A percentile compares a stretch with the other conserved stretches of the same genome.
phyloP scores from a whole-genome alignment of 2,329 filamentous ascomycete genomes.

The Cladobotryum mycophilum region DNA sequence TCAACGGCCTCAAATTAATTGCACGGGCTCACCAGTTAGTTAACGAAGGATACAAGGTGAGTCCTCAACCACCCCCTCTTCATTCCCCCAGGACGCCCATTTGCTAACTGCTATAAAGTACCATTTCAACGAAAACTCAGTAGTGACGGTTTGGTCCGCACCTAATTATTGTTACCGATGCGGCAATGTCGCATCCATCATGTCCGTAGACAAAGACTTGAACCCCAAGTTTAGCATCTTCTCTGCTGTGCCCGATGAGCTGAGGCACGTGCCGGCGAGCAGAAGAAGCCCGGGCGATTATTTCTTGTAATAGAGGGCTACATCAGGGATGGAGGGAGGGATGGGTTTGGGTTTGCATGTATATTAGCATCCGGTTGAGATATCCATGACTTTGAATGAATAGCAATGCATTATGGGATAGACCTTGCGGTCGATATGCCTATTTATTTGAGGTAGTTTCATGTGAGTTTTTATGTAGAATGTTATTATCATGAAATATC shows the following conservation, averaged over 20 bases:
- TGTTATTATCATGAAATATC: no score
- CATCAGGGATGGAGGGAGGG: conserved; percentile 20
- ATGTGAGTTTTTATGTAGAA: no score
- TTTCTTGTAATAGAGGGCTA: conserved; percentile 48
- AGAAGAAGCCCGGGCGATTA: conserved; percentile 63
- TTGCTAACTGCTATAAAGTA: conserved; percentile 49
- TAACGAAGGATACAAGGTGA: conserved; percentile 94
- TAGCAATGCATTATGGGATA: conserved; percentile 14
- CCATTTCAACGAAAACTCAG: conserved; percentile 90
- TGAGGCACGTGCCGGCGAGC: conserved; percentile 70
- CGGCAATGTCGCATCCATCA: conserved; percentile 94
- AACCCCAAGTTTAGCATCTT: conserved; percentile 91
- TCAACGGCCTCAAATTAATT: conserved; percentile 94
- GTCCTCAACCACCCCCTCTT: conserved; percentile 6
- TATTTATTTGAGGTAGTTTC: no score
- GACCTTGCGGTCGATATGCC: background rate
- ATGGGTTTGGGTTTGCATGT: conserved; percentile 28
- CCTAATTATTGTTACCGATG: conserved; percentile 95
- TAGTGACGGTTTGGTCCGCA: conserved; percentile 96
- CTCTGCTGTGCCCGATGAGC: conserved; percentile 79
- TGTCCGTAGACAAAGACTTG: conserved; percentile 80
- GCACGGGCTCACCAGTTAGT: conserved; percentile 96
- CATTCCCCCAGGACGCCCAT: conserved; percentile 15
- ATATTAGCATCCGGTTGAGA: conserved; percentile 38
- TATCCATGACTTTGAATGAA: conserved; percentile 33